phyloP scores from a whole-genome alignment of 176 grass and related monocot species.

The Neostapfia colusana region DNA sequence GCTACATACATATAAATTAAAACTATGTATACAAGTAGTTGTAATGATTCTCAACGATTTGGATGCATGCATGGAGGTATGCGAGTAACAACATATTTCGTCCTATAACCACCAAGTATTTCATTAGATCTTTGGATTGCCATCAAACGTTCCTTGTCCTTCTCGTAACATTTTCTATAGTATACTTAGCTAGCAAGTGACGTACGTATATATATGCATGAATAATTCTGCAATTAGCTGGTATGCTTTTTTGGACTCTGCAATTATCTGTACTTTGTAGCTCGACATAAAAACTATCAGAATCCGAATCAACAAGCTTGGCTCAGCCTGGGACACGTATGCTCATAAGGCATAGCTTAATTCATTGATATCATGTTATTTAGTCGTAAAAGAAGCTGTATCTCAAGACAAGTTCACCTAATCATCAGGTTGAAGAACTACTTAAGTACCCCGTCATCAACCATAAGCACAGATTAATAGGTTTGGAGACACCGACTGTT shows the following conservation, averaged over 20 bases:
- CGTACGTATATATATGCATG: background rate
- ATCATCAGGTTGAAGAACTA: background rate
- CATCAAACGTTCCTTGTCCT: background rate
- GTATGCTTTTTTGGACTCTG: too few relatives aligned
- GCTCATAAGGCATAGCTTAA: background rate
- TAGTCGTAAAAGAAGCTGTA: background rate
- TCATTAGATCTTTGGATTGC: constrained; percentile 6
- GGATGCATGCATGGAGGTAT: background rate
- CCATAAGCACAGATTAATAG: background rate
- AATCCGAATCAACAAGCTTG: background rate
- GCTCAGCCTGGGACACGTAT: background rate
- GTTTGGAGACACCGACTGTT: background rate
- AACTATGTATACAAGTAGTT: background rate
- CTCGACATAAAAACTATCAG: background rate
- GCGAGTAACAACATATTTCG: background rate
- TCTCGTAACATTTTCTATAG: background rate
- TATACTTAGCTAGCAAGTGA: background rate
- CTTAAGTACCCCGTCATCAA: background rate
- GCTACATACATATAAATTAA: background rate
- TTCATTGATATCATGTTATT: background rate
- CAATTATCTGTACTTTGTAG: background rate
- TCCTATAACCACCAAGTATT: constrained; percentile 24
- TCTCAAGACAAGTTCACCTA: constrained; percentile 3
- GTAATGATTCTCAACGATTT: background rate
- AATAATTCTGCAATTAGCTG: background rate